phyloP scores from a whole-genome alignment of 495 filamentous ascomycete genomes.

The Penicillium simplicissimum region DNA sequence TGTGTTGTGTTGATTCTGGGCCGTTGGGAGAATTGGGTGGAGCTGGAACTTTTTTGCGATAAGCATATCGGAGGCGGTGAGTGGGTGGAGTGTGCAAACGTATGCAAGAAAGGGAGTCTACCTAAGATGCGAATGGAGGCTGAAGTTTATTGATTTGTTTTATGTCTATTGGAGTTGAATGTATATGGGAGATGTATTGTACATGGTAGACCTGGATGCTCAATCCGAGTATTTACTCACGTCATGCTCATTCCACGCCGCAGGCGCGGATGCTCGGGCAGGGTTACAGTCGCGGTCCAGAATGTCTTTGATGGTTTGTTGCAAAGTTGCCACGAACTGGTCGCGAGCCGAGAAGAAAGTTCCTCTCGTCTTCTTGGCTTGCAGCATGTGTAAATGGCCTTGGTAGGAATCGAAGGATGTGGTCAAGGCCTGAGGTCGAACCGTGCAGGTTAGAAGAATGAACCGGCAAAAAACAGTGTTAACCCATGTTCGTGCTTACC shows the following conservation, averaged over 20 bases:
- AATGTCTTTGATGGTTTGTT: constrained; percentile 1
- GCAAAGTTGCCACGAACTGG: background rate
- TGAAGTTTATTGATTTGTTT: background rate
- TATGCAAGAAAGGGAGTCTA: background rate
- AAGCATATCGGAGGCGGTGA: constrained; percentile 23
- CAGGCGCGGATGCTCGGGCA: background rate
- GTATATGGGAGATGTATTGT: background rate
- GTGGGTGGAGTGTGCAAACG: background rate
- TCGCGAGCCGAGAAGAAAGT: background rate
- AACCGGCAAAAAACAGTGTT: background rate
- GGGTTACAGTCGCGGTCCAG: constrained; percentile 8
- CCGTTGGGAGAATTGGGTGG: too few species aligned
- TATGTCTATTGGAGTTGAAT: background rate
- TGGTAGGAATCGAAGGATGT: background rate
- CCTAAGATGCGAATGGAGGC: background rate
- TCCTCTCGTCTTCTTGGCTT: background rate
- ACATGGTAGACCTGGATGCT: background rate
- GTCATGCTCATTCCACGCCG: constrained; percentile 8
- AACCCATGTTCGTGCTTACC: constrained; percentile 10
- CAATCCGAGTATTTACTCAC: background rate
- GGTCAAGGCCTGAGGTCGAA: background rate
- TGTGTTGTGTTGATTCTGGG: background rate
- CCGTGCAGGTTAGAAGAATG: background rate
- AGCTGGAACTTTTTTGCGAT: constrained; percentile 19
- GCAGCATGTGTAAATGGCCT: background rate